phyloP scores from a whole-genome alignment of 257 asterid species.

The Cruciata laevipes region DNA sequence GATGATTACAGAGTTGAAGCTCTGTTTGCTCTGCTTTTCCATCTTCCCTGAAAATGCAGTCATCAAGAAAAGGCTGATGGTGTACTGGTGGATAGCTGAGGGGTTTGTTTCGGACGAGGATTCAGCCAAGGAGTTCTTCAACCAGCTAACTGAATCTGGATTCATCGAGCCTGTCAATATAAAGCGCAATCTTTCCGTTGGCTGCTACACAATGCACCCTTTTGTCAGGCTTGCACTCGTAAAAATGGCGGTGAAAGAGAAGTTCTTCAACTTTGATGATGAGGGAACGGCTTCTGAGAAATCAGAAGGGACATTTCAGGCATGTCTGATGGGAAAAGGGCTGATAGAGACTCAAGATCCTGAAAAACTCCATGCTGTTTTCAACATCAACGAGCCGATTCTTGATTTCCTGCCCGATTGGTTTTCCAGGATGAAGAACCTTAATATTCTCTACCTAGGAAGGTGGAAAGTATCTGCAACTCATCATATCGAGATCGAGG shows the following conservation, averaged over 20 bases:
- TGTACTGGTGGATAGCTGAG: conserved; percentile 43
- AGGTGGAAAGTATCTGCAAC: conserved; percentile 30
- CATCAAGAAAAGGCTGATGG: conserved; percentile 41
- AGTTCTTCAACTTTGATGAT: conserved; percentile 24
- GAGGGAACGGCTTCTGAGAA: conserved; percentile 30
- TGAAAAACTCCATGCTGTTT: conserved; percentile 36
- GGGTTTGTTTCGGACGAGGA: conserved; percentile 26
- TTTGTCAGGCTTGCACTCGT: conserved; percentile 26
- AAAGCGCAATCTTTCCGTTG: conserved; percentile 18
- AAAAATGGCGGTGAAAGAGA: conserved; percentile 23
- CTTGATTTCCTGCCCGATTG: conserved; percentile 33
- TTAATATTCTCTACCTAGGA: conserved; percentile 35
- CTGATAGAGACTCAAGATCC: conserved; percentile 14
- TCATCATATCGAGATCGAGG: conserved; percentile 41
- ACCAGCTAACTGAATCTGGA: conserved; percentile 21
- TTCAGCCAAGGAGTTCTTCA: conserved; percentile 10
- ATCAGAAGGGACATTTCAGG: conserved; percentile 16
- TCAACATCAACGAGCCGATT: conserved; percentile 33
- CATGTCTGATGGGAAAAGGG: conserved; percentile 41
- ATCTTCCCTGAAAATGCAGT: conserved; percentile 30
- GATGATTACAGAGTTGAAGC: conserved; percentile 19
- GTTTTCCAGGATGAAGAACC: conserved; percentile 34
- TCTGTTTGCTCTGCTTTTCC: conserved; percentile 38
- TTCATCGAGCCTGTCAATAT: conserved; percentile 31
- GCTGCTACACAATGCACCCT: conserved; percentile 29